These are phyloP conservation scores for Oenanthe javanica DNA, from an alignment of 140 eudicot genomes.

Conservation along the genomic window DNA sequence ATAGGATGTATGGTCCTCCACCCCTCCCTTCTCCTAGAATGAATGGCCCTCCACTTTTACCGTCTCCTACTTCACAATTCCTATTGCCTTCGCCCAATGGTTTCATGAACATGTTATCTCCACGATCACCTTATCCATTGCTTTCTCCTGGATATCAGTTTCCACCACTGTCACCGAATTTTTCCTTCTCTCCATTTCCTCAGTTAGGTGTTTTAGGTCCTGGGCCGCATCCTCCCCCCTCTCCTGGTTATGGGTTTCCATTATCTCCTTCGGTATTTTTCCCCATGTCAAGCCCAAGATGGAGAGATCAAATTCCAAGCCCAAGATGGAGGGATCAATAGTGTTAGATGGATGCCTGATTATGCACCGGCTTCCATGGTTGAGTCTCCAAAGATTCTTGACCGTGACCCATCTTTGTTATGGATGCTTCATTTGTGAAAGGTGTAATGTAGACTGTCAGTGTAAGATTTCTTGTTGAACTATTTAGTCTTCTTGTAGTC, in stretches of 20 bases:
- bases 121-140: constrained; percentile 80
- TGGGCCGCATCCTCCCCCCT: constrained; percentile 74
- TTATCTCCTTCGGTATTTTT: constrained; percentile 71
- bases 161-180: constrained; percentile 79
- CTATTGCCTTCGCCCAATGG: constrained; percentile 83
- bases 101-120: constrained; percentile 60
- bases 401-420: constrained; percentile 8
- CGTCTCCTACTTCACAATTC: constrained; percentile 76
- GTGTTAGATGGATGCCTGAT: constrained; percentile 28
- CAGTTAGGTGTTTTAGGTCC: constrained; percentile 72
- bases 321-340: constrained; percentile 44
- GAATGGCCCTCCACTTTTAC: constrained; percentile 55
- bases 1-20: constrained; percentile 25
- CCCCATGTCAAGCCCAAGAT: constrained; percentile 76
- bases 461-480: constrained; percentile 18
- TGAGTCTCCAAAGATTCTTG: constrained; percentile 14
- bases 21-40: constrained; percentile 45
- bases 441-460: constrained; percentile 23
- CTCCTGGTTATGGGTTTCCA: constrained; percentile 85
- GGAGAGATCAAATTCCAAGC: constrained; percentile 55
- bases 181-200: constrained; percentile 61
- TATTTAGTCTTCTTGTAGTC: constrained; percentile 21
- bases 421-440: constrained; percentile 11
- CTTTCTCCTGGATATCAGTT: constrained; percentile 81
- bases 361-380: constrained; percentile 19